Evolutionary conservation across 345 rosid genomes (phyloP).

Genomic region (Carallia pectinifolia): DNA sequence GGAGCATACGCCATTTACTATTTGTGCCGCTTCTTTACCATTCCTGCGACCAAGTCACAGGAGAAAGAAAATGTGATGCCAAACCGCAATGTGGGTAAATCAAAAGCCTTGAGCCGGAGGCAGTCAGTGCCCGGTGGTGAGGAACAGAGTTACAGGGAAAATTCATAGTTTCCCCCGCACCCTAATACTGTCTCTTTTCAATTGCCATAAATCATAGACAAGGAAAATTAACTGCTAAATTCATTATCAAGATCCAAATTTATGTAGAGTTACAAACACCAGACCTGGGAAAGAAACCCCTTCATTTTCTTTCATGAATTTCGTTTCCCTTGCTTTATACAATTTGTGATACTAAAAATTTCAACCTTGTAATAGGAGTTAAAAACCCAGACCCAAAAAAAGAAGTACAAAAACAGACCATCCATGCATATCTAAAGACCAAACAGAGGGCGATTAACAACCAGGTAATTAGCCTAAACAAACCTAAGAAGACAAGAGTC

Average conservation of each 20-base stretch:
- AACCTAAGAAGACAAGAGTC: neutral
- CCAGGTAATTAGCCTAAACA: neutral
- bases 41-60: neutral
- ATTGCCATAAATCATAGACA: too few species aligned
- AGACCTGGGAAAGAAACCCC: neutral
- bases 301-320: conserved; percentile 4
- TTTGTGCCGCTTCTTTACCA: neutral
- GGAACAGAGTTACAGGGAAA: too few species aligned
- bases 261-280: conserved; percentile 21
- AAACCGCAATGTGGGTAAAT: neutral
- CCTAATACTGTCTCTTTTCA: too few species aligned
- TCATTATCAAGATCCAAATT: conserved; percentile 13
- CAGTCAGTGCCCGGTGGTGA: too few species aligned
- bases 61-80: neutral
- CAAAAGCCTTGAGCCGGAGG: neutral
- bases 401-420: neutral
- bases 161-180: too few species aligned
- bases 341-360: conserved; percentile 23
- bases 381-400: conserved; percentile 24
- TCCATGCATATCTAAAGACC: conserved; percentile 11
- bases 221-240: neutral
- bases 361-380: conserved; percentile 21
- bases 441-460: conserved; percentile 17
- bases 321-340: conserved; percentile 31
- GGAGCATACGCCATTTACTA: neutral